phyloP scores from a whole-genome alignment of 768 basidiomycete species.

The Lactarius pseudohatsudake region DNA sequence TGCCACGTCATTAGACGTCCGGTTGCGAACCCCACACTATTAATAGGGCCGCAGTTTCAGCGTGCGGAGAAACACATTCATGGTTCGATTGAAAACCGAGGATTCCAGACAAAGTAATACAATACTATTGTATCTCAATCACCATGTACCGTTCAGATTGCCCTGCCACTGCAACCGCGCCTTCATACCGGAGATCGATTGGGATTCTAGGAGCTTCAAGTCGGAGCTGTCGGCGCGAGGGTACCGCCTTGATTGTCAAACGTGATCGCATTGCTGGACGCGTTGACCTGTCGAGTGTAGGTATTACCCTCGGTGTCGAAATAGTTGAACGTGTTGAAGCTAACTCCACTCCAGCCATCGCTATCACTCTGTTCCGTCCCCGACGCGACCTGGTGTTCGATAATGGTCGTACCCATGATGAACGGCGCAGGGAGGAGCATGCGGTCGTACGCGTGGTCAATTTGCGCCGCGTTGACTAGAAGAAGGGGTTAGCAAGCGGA shows the following conservation, averaged over 20 bases:
- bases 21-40: too few species aligned
- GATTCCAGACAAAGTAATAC: conserved; percentile 17
- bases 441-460: conserved; percentile 73
- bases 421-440: conserved; percentile 57
- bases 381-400: conserved; percentile 57
- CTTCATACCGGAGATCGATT: neutral
- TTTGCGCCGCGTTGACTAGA: conserved; percentile 37
- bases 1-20: too few species aligned
- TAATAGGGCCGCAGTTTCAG: too few species aligned
- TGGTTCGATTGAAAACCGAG: neutral
- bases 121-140: neutral
- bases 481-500: neutral
- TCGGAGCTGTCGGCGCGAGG: conserved; percentile 36
- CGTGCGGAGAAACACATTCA: neutral
- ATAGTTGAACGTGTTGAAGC: conserved; percentile 66
- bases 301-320: conserved; percentile 43
- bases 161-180: conserved; percentile 32
- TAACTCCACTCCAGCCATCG: conserved; percentile 61
- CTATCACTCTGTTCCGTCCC: conserved; percentile 49
- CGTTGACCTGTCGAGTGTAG: conserved; percentile 50
- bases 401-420: conserved; percentile 55
- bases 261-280: conserved; percentile 60
- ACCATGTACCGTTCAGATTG: neutral
- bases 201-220: neutral
- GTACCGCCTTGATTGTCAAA: conserved; percentile 57